These are phyloP conservation scores for Cercospora janseana DNA, from an alignment of 2,329 filamentous ascomycete genomes.

Conservation along the genomic window DNA sequence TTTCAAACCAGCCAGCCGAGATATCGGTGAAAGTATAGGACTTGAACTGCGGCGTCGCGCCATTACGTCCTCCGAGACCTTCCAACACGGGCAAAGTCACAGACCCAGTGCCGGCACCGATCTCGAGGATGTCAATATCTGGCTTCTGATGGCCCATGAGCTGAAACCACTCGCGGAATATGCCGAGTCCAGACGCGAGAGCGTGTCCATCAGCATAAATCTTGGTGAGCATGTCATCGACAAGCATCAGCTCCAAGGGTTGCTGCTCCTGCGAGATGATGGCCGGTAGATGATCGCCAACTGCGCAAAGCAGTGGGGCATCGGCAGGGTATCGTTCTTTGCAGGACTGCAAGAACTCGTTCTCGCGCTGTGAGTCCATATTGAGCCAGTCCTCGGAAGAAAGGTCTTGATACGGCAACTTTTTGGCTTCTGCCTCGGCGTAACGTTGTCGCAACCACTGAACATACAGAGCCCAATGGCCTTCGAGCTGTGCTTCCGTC, in stretches of 20 bases:
- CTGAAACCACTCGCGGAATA: not conserved
- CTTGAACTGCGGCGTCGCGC: conserved; percentile 26
- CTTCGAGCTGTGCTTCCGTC: too few species aligned
- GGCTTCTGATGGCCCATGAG: not conserved
- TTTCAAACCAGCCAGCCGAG: conserved; percentile 43
- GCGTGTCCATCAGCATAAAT: not conserved
- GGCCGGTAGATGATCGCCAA: not conserved
- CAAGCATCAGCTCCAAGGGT: not conserved
- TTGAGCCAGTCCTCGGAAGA: too few species aligned
- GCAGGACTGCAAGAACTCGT: too few species aligned
- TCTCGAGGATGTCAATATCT: conserved; percentile 42
- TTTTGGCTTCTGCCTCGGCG: too few species aligned
- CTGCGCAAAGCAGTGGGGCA: too few species aligned
- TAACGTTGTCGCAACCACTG: too few species aligned
- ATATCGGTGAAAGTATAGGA: conserved; percentile 51
- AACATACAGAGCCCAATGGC: too few species aligned
- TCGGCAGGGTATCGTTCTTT: too few species aligned
- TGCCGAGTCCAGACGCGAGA: not conserved
- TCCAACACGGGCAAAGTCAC: conserved; percentile 41
- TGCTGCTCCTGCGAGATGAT: not conserved
- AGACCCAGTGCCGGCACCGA: conserved; percentile 48
- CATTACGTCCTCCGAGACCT: conserved; percentile 23
- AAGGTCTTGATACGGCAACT: too few species aligned
- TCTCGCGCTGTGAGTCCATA: too few species aligned
- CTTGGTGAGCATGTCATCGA: not conserved